Base-by-base conservation (phyloP, 352 stramenopile species). In the Globisporangium carolinianum region DNA sequence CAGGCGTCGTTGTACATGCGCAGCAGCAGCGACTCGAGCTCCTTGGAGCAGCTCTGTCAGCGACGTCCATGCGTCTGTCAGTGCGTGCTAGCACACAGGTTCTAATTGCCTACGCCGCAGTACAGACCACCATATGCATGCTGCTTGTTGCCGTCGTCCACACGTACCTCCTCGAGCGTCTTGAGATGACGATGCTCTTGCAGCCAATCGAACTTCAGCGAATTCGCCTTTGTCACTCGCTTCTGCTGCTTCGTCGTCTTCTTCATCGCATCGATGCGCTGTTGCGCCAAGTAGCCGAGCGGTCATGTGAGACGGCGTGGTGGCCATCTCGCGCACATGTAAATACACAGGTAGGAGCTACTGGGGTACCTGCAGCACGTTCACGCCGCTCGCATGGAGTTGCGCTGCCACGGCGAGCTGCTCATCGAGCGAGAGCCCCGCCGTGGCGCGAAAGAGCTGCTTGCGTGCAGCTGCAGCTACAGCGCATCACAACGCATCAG, bases 121-220 rank as follows among this genome's bases (percentile, higher is more conserved):
- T 3, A 35, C 17, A 37, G 7, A 17, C 17, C 18, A 11, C 12
- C 6, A 45, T 47, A 35, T 6, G 43, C 55, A 50, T 32, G 24
- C 24, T 32, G 24, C 24, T 32, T 32, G 24, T 32, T 32, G 24
- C 24, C 24, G 24, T 32, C 24, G 24, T 32, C 24, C 24, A 32
- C 24, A 32, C 24, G 24, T 32, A 85, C 79, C 58, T 86, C 76
- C 62, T 89, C 79, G 11, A 89, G 62, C 17, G 75, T 86, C 56
- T 76, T 84, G 15, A 89, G 51, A 6, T 85, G 71, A 5, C 60
- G 73, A 18, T 85, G 70, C 35, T 92, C 83, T 52, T 87, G 71
- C 37, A 89, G 68, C 79, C 79, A 90, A 43, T 89, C 76, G 58
- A 81, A 89, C 71, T 89, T 90, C 12, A 87, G 67, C 18, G 60